Evolutionary conservation across 768 basidiomycete species (phyloP).

Genomic region (Panus rudis): DNA sequence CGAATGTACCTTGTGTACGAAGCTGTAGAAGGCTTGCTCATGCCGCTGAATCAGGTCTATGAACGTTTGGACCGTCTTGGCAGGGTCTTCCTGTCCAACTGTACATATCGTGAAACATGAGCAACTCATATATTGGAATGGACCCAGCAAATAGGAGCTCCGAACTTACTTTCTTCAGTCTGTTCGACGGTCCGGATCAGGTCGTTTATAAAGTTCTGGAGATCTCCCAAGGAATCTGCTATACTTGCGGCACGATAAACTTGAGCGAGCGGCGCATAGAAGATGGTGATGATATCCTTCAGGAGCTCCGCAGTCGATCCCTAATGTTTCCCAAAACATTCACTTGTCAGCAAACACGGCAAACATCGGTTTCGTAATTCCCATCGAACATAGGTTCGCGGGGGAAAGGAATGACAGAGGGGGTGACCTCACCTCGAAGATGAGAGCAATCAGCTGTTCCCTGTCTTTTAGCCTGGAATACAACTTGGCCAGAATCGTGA

Average conservation of each 20-base stretch:
- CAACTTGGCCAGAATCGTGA: slow-evolving; percentile 71
- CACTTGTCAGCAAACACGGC: too few relatives aligned
- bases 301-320: slow-evolving; percentile 91
- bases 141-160: background rate
- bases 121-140: background rate
- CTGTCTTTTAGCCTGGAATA: slow-evolving; percentile 79
- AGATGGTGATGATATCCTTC: slow-evolving; percentile 98
- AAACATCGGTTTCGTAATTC: too few relatives aligned
- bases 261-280: slow-evolving; percentile 92
- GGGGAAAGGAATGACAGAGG: too few relatives aligned
- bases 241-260: slow-evolving; percentile 98
- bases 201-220: slow-evolving; percentile 93
- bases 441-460: slow-evolving; percentile 85
- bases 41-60: slow-evolving; percentile 91
- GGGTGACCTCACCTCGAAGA: slow-evolving; percentile 93
- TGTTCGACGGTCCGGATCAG: slow-evolving; percentile 90
- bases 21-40: slow-evolving; percentile 91
- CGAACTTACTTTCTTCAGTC: slow-evolving; percentile 75
- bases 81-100: slow-evolving; percentile 84
- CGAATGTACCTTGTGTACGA: slow-evolving; percentile 97
- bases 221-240: slow-evolving; percentile 83
- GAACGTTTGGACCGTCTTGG: slow-evolving; percentile 83
- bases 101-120: background rate
- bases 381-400: too few relatives aligned
- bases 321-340: too few relatives aligned